Evolutionary conservation across 2,329 filamentous ascomycete species (phyloP).

Genomic region (Botrytis porri): DNA sequence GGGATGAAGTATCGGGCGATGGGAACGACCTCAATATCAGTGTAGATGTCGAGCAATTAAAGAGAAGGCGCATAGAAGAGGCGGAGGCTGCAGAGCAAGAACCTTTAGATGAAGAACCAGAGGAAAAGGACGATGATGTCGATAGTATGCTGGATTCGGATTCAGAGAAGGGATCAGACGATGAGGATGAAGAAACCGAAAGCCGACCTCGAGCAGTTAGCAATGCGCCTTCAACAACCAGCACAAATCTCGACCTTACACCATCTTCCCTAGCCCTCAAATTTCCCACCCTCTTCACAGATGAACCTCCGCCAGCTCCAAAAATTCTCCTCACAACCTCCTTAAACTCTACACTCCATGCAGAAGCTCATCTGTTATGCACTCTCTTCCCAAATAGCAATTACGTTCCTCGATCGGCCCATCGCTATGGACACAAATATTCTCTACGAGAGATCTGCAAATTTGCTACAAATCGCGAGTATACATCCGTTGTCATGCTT

Average conservation of each 20-base stretch:
- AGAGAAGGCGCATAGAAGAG: slow-evolving; percentile 53
- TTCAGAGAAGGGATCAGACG: slow-evolving; percentile 45
- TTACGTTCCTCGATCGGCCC: slow-evolving; percentile 82
- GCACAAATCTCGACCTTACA: slow-evolving; percentile 62
- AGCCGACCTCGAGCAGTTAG: slow-evolving; percentile 38
- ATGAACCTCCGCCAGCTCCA: slow-evolving; percentile 59
- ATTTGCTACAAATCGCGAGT: slow-evolving; percentile 78
- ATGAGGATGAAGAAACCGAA: slow-evolving; percentile 46
- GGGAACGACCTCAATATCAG: slow-evolving; percentile 52
- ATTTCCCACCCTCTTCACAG: slow-evolving; percentile 61
- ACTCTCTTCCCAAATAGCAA: slow-evolving; percentile 74
- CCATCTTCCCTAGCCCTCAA: slow-evolving; percentile 58
- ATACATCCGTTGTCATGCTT: slow-evolving; percentile 78
- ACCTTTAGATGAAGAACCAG: slow-evolving; percentile 41
- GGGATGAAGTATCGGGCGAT: slow-evolving; percentile 73
- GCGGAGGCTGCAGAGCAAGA: slow-evolving; percentile 48
- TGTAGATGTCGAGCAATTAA: slow-evolving; percentile 59
- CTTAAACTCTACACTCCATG: slow-evolving; percentile 83
- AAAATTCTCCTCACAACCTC: slow-evolving; percentile 92
- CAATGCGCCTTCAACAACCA: slow-evolving; percentile 54
- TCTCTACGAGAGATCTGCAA: slow-evolving; percentile 84
- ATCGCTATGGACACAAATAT: slow-evolving; percentile 86
- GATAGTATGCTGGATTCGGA: slow-evolving; percentile 80
- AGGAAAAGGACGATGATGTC: slow-evolving; percentile 52
- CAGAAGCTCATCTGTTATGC: slow-evolving; percentile 74